phyloP scores from a whole-genome alignment of 768 basidiomycete genomes.

The Dacryopinax spathularia region DNA sequence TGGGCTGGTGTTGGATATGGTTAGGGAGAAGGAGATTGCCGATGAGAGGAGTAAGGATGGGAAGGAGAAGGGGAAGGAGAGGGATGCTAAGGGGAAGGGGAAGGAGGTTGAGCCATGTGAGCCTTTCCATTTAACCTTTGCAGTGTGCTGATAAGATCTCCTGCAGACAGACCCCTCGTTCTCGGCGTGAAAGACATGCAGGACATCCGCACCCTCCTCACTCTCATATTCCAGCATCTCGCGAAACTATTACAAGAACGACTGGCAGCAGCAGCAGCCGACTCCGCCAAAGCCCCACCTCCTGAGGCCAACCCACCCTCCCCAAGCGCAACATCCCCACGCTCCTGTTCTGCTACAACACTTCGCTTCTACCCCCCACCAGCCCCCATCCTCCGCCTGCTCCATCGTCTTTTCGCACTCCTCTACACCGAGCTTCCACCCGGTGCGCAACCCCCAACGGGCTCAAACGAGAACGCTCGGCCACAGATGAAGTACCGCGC shows the following conservation, averaged over 20 bases:
- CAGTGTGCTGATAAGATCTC: neutral
- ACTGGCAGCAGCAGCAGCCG: neutral
- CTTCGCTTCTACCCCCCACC: neutral
- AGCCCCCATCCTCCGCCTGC: neutral
- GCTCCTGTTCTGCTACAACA: neutral
- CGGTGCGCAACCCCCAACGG: neutral
- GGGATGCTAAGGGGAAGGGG: neutral
- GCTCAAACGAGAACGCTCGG: too few species aligned
- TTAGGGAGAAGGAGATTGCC: neutral
- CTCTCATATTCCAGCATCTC: neutral
- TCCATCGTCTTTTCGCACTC: neutral
- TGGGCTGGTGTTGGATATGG: neutral
- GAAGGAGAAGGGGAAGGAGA: neutral
- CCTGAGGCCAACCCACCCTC: too few species aligned
- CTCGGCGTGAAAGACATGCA: neutral
- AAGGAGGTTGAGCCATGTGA: neutral
- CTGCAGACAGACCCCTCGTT: neutral
- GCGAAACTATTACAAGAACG: neutral
- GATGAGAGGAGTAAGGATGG: too few species aligned
- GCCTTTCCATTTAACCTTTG: neutral
- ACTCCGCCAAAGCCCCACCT: too few species aligned
- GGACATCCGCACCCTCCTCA: neutral
- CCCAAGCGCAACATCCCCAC: neutral
- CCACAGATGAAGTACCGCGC: too few species aligned
- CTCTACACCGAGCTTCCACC: neutral